Conservation (phyloP, 2,329 filamentous ascomycete genomes). For the Trichocomaceae sp. region DNA sequence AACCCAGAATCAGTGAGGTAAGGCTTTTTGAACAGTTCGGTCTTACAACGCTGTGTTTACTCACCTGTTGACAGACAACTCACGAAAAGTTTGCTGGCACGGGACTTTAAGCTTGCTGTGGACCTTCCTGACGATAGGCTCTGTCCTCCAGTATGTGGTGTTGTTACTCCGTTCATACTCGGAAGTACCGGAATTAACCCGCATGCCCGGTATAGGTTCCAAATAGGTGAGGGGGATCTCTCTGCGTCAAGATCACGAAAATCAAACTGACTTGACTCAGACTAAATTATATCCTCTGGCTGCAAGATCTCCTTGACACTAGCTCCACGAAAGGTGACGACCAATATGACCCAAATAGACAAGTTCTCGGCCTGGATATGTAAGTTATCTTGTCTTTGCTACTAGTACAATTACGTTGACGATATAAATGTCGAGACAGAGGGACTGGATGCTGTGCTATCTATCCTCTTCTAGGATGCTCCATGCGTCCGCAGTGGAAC, state of each 20-base stretch:
- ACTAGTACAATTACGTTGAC: conserved; percentile 1
- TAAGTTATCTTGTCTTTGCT: conserved; percentile 22
- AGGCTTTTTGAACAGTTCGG: not conserved
- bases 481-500: conserved; percentile 61
- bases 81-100: conserved; percentile 68
- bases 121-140: conserved; percentile 70
- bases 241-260: conserved; percentile 4
- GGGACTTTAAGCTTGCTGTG: conserved; percentile 67
- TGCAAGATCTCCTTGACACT: conserved; percentile 73
- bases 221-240: conserved; percentile 33
- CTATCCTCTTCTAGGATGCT: conserved; percentile 75
- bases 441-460: conserved; percentile 89
- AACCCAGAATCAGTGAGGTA: conserved; percentile 70
- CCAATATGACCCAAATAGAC: conserved; percentile 49
- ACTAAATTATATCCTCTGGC: conserved; percentile 86
- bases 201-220: conserved; percentile 31
- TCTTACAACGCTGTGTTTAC: conserved; percentile 7
- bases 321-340: conserved; percentile 45
- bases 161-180: not conserved
- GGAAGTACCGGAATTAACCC: not conserved
- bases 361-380: conserved; percentile 69
- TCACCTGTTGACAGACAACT: conserved; percentile 46
- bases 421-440: conserved; percentile 30
- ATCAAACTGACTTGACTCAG: conserved; percentile 42
- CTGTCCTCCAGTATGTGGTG: conserved; percentile 67